These are phyloP conservation scores for Fusarium torreyae DNA, from an alignment of 2,329 filamentous ascomycete genomes.

Conservation along the genomic window DNA sequence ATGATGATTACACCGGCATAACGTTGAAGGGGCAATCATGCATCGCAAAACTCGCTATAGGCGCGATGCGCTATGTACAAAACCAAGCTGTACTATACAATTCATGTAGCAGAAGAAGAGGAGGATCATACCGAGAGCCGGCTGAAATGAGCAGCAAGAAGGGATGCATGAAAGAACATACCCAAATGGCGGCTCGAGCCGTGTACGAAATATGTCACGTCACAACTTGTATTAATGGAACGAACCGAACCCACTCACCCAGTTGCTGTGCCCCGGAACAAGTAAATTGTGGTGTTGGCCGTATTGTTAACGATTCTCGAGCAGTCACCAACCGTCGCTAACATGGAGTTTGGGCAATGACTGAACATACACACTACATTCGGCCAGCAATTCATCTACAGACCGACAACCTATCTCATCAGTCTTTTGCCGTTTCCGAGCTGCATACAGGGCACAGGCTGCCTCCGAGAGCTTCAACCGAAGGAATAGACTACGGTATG, in stretches of 20 bases:
- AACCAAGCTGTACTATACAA: slow-evolving; percentile 39
- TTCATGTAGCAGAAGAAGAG: slow-evolving; percentile 9
- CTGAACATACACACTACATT: too few species aligned
- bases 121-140: not conserved
- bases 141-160: slow-evolving; percentile 15
- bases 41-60: not conserved
- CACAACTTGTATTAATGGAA: slow-evolving; percentile 17
- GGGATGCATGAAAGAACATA: slow-evolving; percentile 6
- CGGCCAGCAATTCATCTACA: too few species aligned
- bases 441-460: not conserved
- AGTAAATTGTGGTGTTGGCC: not conserved
- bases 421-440: too few species aligned
- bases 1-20: slow-evolving; percentile 26
- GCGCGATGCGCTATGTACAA: slow-evolving; percentile 26
- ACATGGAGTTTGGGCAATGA: too few species aligned
- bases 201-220: slow-evolving; percentile 28
- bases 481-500: not conserved
- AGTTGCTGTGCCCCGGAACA: not conserved
- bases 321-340: not conserved
- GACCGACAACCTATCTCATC: too few species aligned
- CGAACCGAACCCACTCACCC: not conserved
- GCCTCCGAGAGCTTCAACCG: not conserved
- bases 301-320: not conserved
- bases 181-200: slow-evolving; percentile 4
- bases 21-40: not conserved